phyloP scores from a whole-genome alignment of 352 stramenopile genomes.

The Phytopythium vexans region DNA sequence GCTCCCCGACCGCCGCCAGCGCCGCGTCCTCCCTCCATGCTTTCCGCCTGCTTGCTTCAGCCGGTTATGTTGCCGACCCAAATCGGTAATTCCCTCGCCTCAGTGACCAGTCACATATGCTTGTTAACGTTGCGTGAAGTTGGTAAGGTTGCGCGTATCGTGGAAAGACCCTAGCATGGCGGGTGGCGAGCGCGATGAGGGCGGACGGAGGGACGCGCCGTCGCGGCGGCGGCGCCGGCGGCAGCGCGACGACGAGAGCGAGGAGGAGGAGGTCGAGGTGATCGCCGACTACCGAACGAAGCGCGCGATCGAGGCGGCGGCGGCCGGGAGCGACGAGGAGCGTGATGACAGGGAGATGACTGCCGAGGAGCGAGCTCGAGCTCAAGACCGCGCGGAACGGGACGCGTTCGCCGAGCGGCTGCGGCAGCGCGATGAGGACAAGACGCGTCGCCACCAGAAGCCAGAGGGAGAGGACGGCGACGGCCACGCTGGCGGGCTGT shows the following conservation, averaged over 20 bases:
- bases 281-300: conserved; percentile 48
- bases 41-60: too few species aligned
- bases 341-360: conserved; percentile 9
- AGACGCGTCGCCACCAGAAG: conserved; percentile 59
- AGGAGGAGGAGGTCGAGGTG: conserved; percentile 19
- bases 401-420: conserved; percentile 83
- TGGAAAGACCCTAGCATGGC: background rate
- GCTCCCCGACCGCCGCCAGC: too few species aligned
- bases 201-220: conserved; percentile 17
- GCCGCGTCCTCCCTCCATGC: too few species aligned
- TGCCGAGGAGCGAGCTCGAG: conserved; percentile 45
- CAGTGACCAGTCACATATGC: too few species aligned
- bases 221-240: conserved; percentile 18
- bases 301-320: conserved; percentile 20
- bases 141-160: too few species aligned
- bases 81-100: too few species aligned
- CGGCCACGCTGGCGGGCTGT: conserved; percentile 34
- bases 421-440: conserved; percentile 71
- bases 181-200: conserved; percentile 6
- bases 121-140: too few species aligned
- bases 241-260: conserved; percentile 14
- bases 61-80: too few species aligned
- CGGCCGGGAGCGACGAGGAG: conserved; percentile 4
- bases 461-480: conserved; percentile 27
- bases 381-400: conserved; percentile 63